A percentile compares a stretch with the other conserved stretches of the same genome.
Evolutionary conservation across 768 basidiomycete genomes (phyloP).

Genomic region (Vararia minispora): DNA sequence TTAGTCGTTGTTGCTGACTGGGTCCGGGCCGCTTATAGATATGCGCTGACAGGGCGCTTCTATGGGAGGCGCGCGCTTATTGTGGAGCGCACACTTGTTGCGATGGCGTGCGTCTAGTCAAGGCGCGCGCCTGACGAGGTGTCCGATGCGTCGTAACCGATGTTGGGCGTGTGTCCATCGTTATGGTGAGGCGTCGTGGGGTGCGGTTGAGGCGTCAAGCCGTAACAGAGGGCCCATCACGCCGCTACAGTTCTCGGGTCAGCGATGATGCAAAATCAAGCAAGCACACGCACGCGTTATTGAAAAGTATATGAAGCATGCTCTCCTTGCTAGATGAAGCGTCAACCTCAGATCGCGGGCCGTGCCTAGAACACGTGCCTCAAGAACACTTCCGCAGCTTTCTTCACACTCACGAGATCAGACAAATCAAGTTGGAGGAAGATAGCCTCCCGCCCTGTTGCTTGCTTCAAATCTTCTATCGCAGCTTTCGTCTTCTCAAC

Average conservation of each 20-base stretch:
- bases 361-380: conserved; percentile 12
- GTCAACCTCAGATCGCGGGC: neutral
- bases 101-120: too few relatives aligned
- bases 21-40: too few relatives aligned
- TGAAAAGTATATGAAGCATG: conserved; percentile 35
- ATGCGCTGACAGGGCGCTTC: too few relatives aligned
- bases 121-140: too few relatives aligned
- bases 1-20: too few relatives aligned
- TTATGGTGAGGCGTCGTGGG: too few relatives aligned
- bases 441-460: conserved; percentile 30
- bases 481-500: conserved; percentile 34
- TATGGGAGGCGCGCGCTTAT: too few relatives aligned
- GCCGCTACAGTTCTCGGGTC: conserved; percentile 4
- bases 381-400: conserved; percentile 28
- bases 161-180: too few relatives aligned
- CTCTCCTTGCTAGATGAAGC: conserved; percentile 28
- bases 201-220: too few relatives aligned
- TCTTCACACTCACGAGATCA: conserved; percentile 25
- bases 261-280: neutral
- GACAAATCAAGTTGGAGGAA: conserved; percentile 35
- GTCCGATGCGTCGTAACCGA: too few relatives aligned
- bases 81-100: too few relatives aligned
- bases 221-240: too few relatives aligned
- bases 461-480: conserved; percentile 39
- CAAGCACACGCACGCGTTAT: conserved; percentile 33